A percentile compares a stretch with the other conserved stretches of the same genome.
Evolutionary conservation across 2,329 filamentous ascomycete genomes (phyloP).

Genomic region (Fusarium nisikadoi): DNA sequence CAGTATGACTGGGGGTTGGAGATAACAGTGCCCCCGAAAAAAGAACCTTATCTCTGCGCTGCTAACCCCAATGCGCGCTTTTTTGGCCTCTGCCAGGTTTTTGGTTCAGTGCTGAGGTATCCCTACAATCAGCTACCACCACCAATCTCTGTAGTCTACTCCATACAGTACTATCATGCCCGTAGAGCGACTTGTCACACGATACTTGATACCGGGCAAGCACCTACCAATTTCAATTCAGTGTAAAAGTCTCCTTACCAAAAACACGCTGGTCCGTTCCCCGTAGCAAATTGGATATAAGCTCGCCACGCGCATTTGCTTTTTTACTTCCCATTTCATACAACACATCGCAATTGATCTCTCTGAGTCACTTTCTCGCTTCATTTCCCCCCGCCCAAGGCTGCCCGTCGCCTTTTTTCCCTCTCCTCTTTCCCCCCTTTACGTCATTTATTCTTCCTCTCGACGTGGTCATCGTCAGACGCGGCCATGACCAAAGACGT

Average conservation of each 20-base stretch:
- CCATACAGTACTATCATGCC: constrained; percentile 29
- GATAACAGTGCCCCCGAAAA: constrained; percentile 32
- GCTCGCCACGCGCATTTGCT: constrained; percentile 6
- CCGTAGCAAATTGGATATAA: constrained; percentile 29
- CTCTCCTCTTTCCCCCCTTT: neutral
- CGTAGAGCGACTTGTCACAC: constrained; percentile 15
- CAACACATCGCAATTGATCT: neutral
- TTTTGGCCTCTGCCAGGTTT: constrained; percentile 17
- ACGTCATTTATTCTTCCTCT: constrained; percentile 20
- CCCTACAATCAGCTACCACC: constrained; percentile 6
- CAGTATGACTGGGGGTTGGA: constrained; percentile 20
- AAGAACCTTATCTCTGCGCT: constrained; percentile 18
- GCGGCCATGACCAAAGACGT: constrained; percentile 42
- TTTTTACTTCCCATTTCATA: neutral
- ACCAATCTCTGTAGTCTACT: neutral
- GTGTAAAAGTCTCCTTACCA: neutral
- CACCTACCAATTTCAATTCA: neutral
- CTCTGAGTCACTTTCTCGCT: neutral
- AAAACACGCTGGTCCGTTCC: constrained; percentile 18
- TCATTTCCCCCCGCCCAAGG: constrained; percentile 4
- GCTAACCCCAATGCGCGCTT: constrained; percentile 29
- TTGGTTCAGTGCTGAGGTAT: neutral
- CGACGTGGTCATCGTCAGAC: constrained; percentile 38
- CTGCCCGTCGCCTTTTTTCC: constrained; percentile 37
- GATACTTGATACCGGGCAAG: constrained; percentile 9